Base-by-base conservation (phyloP, 202 grass and related monocot genomes). In the Bolboschoenoplectus hybrid region DNA sequence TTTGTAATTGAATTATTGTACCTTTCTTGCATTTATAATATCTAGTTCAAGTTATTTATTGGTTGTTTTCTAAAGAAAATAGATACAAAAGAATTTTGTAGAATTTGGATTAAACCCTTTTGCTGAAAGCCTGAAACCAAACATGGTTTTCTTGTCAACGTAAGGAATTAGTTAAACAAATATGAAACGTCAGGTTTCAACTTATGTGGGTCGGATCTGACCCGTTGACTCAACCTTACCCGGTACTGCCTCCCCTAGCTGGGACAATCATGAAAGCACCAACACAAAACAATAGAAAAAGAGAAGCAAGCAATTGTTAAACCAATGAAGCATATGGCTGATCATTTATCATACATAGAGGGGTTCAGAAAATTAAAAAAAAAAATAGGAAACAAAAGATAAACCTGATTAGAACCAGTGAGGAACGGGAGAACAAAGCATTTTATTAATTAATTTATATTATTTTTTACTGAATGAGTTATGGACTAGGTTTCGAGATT, bases 1-100 rank as follows among this genome's bases (percentile, higher is more conserved):
- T 60, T 45, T 80, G 76, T 80, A 61, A 61, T 40, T 80, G 36
- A 80, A 61, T 61, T 19, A 61, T 60, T 61, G 17, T 80, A 4
- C 7, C 8, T 61, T 80, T 44, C 38, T 60, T 1, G 5, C 55
- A 61, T 35, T 80, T 58, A 53, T 58, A 57, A 58, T 5, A 79
- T 40, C 32, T 50, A 17, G 45, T 74, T 74, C 7, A 26, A 50
- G 8, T 50, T 74, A 50, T 70, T 70, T 44, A 50, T 12, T 11
- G 4, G 19, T 74, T 74, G 9, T 50, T 74, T 13, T 45, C 14
- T 46, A 19, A 46, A 71, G 2, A 71, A 44, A 44, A 44, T 44
- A 44, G 43, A 44, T 26, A 14, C 9, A 13, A 56, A 56, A 56
- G 52, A 56, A 1, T 35, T 65, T 65, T 46, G 40, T 6, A 45